Conservation (phyloP, 495 filamentous ascomycete species). For the Hyaloscypha hepaticicola region DNA sequence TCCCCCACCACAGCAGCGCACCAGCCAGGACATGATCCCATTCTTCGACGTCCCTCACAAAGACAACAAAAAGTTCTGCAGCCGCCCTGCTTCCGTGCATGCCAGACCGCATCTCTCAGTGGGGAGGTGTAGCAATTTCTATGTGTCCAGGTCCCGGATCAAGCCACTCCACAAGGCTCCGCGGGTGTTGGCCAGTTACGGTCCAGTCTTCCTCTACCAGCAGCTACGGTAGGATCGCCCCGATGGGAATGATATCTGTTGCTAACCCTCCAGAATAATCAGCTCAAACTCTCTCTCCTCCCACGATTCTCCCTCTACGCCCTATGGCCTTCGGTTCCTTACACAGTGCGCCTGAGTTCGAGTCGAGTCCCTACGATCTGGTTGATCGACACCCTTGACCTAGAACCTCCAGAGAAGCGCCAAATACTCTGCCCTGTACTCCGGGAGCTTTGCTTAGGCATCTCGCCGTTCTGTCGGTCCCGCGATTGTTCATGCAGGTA, state of each 20-base stretch:
- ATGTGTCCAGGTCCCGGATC: neutral
- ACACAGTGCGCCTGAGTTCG: slow-evolving; percentile 10
- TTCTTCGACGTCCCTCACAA: neutral
- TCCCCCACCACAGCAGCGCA: neutral
- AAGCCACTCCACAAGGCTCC: neutral
- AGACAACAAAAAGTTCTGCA: neutral
- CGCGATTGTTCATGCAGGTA: slow-evolving; percentile 19
- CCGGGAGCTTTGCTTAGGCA: slow-evolving; percentile 12
- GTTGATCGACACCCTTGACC: slow-evolving; percentile 19
- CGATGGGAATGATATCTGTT: neutral
- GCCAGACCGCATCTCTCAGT: neutral
- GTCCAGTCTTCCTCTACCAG: neutral
- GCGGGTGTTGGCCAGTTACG: neutral
- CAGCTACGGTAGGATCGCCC: slow-evolving; percentile 8
- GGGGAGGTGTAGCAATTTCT: neutral
- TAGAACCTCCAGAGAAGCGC: slow-evolving; percentile 19
- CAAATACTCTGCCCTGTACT: slow-evolving; percentile 5
- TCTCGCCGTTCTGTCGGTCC: slow-evolving; percentile 13
- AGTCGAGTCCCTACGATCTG: slow-evolving; percentile 10
- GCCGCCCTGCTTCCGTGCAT: neutral
- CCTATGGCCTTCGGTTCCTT: slow-evolving; percentile 5
- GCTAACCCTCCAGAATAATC: slow-evolving; percentile 13
- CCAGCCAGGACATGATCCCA: slow-evolving; percentile 11
- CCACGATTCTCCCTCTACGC: slow-evolving; percentile 5
- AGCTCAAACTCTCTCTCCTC: slow-evolving; percentile 23